Percentiles rank a stretch among this genome's conserved stretches.
Evolutionary conservation across 495 filamentous ascomycete genomes (phyloP).

Genomic region (Cenococcum geophilum): DNA sequence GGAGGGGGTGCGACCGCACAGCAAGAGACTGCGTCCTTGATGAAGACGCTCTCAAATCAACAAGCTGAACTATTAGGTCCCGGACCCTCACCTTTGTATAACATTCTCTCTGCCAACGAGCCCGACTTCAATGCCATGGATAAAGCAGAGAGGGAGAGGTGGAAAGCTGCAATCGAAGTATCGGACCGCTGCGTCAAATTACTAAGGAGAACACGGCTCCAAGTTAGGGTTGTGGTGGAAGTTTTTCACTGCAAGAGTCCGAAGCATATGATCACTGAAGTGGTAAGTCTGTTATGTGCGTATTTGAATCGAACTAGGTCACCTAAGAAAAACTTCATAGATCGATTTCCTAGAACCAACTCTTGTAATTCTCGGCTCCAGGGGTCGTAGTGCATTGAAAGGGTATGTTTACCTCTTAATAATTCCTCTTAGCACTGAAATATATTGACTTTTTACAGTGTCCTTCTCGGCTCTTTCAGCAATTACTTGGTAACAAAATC

Average conservation of each 20-base stretch:
- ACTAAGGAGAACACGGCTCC: conserved; percentile 80
- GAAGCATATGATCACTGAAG: conserved; percentile 46
- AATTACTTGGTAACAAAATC: conserved; percentile 96
- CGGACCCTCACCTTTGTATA: conserved; percentile 25
- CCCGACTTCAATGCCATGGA: conserved; percentile 24
- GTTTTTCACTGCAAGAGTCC: conserved; percentile 98
- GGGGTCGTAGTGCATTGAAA: conserved; percentile 85
- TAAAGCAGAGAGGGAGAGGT: conserved; percentile 65
- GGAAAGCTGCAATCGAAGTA: conserved; percentile 67
- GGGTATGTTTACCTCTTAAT: conserved; percentile 53
- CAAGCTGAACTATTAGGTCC: conserved; percentile 12
- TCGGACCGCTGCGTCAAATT: conserved; percentile 73
- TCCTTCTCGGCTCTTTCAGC: conserved; percentile 89
- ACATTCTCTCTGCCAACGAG: conserved; percentile 15
- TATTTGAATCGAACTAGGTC: conserved; percentile 7
- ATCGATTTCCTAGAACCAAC: conserved; percentile 89
- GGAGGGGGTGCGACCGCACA: conserved; percentile 59
- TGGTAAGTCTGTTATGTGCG: conserved; percentile 30
- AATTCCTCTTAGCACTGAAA: conserved; percentile 21
- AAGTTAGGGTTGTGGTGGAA: conserved; percentile 87
- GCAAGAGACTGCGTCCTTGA: conserved; percentile 58
- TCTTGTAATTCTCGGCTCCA: conserved; percentile 84
- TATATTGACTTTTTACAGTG: conserved; percentile 45
- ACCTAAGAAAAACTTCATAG: conserved; percentile 39
- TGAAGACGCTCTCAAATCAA: conserved; percentile 30